Base-by-base conservation (phyloP, 2,329 filamentous ascomycete species). In the Aspergillus sp. region DNA sequence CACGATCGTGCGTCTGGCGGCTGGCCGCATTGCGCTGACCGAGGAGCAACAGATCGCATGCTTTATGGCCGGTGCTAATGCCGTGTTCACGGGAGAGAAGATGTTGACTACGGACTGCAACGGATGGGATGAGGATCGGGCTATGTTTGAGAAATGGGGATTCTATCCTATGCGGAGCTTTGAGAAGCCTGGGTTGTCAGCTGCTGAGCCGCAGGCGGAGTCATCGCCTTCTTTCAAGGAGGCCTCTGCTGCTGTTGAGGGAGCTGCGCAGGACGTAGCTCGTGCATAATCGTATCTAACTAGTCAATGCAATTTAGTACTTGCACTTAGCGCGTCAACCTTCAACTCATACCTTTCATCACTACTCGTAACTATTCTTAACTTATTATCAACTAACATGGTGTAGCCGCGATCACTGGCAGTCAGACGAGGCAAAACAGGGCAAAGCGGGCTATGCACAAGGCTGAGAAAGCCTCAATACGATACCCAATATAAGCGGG, bases 71-170 rank as follows among this genome's bases (percentile, higher is more conserved):
- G 90, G 90, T 12, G 90, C 90, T 1, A 95, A 95, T 60, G 90
- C 90, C n/a, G 85, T 95, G 30, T 95, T 95, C 64, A 95, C 90
- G 0, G 90, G 90, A 7, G 90, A 95, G 74, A 95, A 91, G 77
- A 95, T 95, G 90, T 68, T 95, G 70, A 95, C 90, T 4, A 95
- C 90, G 0, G 87, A 90, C 49, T 94, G 88, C 65, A 90, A 88
- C 57, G 88, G 88, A 25, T 95, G 88, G 87, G 88, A 93, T 53
- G 87, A 94, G 69, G 90, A 95, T 61, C 83, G 81, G 53, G 82
- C 74, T 38, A 88, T 95, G 82, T 94, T 95, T 71, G 80, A 83
- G 2, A 79, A 82, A 45, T 95, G 88, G 86, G 90, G 90, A 0
- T 72, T 93, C 49, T 77, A 81, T 61, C 86, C 89, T 1, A 95